These are phyloP conservation scores for Fusarium humuli DNA, from an alignment of 2,329 filamentous ascomycete species.

Conservation along the genomic window DNA sequence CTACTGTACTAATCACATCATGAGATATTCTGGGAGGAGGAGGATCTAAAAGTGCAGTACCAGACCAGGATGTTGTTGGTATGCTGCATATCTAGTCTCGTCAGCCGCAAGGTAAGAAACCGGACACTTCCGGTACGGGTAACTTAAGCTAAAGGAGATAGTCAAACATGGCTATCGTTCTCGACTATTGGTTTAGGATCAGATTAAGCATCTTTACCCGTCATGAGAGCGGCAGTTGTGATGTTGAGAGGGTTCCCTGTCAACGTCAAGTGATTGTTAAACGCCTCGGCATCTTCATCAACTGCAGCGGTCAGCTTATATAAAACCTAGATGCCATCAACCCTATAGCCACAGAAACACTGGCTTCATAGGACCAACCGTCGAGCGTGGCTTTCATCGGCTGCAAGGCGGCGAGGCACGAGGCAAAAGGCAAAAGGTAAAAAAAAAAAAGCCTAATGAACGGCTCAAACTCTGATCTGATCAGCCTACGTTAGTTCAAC, in stretches of 20 bases:
- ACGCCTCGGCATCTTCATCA: slow-evolving; percentile 1
- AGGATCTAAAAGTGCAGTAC: neutral
- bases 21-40: slow-evolving; percentile 4
- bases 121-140: neutral
- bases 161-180: neutral
- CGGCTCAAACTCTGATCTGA: slow-evolving; percentile 30
- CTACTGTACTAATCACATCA: slow-evolving; percentile 6
- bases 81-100: slow-evolving; percentile 14
- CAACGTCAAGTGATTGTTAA: slow-evolving; percentile 13
- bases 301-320: neutral
- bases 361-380: neutral
- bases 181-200: neutral
- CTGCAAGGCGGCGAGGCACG: slow-evolving; percentile 11
- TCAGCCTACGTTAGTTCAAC: slow-evolving; percentile 12
- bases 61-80: neutral
- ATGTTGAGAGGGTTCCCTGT: neutral
- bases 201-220: neutral
- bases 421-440: slow-evolving; percentile 6
- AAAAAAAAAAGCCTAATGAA: slow-evolving; percentile 8
- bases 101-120: slow-evolving; percentile 13
- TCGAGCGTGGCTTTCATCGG: slow-evolving; percentile 11
- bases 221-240: neutral
- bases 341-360: slow-evolving; percentile 4
- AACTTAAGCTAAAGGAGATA: slow-evolving; percentile 1
- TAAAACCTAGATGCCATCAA: neutral